Conservation (phyloP, 2,329 filamentous ascomycete genomes). For the Penicillium sp. region DNA sequence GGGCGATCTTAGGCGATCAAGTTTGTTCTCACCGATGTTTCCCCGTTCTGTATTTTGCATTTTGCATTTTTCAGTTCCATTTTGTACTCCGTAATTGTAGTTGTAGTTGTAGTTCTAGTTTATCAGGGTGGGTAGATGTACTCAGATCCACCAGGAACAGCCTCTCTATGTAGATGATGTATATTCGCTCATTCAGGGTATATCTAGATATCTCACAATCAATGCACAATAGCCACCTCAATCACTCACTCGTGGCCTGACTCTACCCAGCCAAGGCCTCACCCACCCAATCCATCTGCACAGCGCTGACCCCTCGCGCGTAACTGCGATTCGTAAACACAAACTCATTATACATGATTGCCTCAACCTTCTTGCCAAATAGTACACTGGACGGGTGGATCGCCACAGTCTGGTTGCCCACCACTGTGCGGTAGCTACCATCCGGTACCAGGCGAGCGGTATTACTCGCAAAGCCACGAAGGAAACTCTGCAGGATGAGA, state of each 20-base stretch:
- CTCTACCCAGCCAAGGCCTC: constrained; percentile 48
- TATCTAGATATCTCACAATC: constrained; percentile 8
- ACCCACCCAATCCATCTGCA: constrained; percentile 66
- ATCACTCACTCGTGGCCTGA: neutral
- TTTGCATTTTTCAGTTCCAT: no score
- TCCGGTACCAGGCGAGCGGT: constrained; percentile 64
- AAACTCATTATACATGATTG: constrained; percentile 68
- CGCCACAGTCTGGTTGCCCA: constrained; percentile 65
- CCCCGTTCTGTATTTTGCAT: neutral
- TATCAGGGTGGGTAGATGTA: no score
- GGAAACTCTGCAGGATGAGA: constrained; percentile 61
- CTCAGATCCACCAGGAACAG: neutral
- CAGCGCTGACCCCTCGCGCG: constrained; percentile 64
- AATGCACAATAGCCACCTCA: no score
- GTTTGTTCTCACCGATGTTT: constrained; percentile 1
- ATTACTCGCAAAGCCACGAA: constrained; percentile 64
- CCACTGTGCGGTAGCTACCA: constrained; percentile 64
- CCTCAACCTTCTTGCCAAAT: constrained; percentile 64
- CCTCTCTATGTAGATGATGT: neutral
- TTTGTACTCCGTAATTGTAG: no score
- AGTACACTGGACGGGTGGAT: constrained; percentile 67
- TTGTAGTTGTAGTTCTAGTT: no score
- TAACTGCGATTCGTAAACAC: constrained; percentile 69
- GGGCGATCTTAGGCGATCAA: constrained; percentile 16
- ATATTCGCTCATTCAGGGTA: constrained; percentile 10